phyloP scores from a whole-genome alignment of 1,284 basidiomycete species.

The Heterobasidion annosum region DNA sequence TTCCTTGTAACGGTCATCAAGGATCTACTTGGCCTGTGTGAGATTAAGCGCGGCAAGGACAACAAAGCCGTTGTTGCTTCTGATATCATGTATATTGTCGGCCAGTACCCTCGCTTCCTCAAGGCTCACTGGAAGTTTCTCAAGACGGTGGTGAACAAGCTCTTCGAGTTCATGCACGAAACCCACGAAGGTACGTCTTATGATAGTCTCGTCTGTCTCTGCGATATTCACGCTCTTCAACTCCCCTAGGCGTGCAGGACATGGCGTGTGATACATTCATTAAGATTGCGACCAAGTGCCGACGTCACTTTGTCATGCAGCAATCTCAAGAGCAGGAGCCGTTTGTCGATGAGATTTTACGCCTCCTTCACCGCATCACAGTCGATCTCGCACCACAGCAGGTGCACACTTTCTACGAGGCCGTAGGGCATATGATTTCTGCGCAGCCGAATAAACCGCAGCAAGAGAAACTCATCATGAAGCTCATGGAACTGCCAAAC shows the following conservation, averaged over 20 bases:
- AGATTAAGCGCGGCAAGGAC: conserved; percentile 99
- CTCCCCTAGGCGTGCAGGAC: conserved; percentile 84
- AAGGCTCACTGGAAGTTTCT: conserved; percentile 99
- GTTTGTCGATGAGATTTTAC: conserved; percentile 96
- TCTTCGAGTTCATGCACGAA: conserved; percentile 99
- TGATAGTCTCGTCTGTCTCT: background rate
- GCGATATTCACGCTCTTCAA: background rate
- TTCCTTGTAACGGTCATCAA: conserved; percentile 99
- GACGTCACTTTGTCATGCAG: conserved; percentile 98
- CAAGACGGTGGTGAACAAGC: conserved; percentile 99
- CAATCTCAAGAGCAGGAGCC: conserved; percentile 97
- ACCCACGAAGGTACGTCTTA: conserved; percentile 96
- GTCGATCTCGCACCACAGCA: conserved; percentile 94
- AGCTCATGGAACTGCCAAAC: conserved; percentile 97
- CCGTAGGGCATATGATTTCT: conserved; percentile 98
- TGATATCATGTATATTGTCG: conserved; percentile 99
- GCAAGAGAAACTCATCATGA: conserved; percentile 92
- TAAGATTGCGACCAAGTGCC: conserved; percentile 99
- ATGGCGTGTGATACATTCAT: conserved; percentile 99
- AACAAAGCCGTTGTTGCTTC: conserved; percentile 99
- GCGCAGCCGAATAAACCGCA: conserved; percentile 97
- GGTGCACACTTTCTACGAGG: conserved; percentile 96
- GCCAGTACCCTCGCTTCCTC: conserved; percentile 98
- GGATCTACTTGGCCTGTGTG: conserved; percentile 91
- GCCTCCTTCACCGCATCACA: conserved; percentile 89